Evolutionary conservation across 768 basidiomycete species (phyloP).

Genomic region (Suillus sp.): DNA sequence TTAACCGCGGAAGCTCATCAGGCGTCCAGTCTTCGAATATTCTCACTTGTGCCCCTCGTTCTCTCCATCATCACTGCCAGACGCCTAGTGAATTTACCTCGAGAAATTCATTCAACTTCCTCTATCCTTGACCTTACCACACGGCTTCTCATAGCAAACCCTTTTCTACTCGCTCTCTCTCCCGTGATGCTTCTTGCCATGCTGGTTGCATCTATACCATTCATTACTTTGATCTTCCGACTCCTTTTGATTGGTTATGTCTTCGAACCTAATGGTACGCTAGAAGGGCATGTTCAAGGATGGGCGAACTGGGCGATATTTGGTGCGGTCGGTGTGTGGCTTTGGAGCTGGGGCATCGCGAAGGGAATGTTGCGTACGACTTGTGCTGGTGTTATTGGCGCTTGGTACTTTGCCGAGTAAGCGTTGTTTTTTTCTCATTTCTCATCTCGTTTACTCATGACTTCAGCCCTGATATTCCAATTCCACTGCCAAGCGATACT

Average conservation of each 20-base stretch:
- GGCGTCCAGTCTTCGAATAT: constrained; percentile 63
- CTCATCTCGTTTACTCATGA: constrained; percentile 12
- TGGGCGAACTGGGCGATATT: constrained; percentile 79
- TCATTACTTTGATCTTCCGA: constrained; percentile 76
- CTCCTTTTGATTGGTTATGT: constrained; percentile 70
- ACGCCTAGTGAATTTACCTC: constrained; percentile 70
- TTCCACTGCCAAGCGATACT: constrained; percentile 55
- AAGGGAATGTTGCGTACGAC: constrained; percentile 77
- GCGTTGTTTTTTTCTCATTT: constrained; percentile 20
- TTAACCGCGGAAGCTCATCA: constrained; percentile 19
- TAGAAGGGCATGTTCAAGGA: constrained; percentile 53
- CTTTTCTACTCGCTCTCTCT: constrained; percentile 74
- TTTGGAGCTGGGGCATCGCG: constrained; percentile 80
- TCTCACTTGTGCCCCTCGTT: constrained; percentile 72
- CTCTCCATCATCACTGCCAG: constrained; percentile 73
- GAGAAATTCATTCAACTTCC: constrained; percentile 68
- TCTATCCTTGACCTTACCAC: constrained; percentile 61
- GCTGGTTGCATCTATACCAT: constrained; percentile 75
- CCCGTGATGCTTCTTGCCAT: constrained; percentile 68
- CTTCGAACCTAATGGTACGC: constrained; percentile 44
- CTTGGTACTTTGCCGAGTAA: constrained; percentile 85
- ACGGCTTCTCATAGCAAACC: constrained; percentile 67
- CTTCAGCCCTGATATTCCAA: constrained; percentile 31
- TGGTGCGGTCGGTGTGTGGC: constrained; percentile 53
- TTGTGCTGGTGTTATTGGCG: constrained; percentile 81